phyloP scores from a whole-genome alignment of 257 asterid genomes.

The Cynanchum wilfordii region DNA sequence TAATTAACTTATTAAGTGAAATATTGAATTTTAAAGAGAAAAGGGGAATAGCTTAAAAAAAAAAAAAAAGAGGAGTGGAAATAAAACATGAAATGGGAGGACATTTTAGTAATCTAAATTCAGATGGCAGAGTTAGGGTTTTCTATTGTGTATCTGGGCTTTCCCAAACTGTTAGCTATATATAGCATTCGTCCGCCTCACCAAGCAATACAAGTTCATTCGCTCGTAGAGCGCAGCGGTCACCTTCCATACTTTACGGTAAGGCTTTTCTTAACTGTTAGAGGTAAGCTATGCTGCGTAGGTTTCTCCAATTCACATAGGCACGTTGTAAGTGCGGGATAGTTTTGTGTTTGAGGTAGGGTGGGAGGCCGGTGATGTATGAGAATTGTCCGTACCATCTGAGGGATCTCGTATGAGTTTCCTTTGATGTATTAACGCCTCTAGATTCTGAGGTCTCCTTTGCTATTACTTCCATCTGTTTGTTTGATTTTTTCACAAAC shows the following conservation, averaged over 20 bases:
- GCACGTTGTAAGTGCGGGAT: neutral
- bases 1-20: too few species aligned
- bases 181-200: neutral
- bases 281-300: too few species aligned
- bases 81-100: neutral
- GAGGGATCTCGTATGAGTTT: slow-evolving; percentile 26
- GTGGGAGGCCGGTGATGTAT: slow-evolving; percentile 46
- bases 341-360: neutral
- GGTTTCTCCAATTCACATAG: neutral
- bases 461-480: neutral
- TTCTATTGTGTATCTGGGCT: neutral
- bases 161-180: neutral
- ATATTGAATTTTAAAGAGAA: too few species aligned
- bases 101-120: slow-evolving; percentile 8
- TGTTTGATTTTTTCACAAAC: neutral
- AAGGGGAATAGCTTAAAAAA: too few species aligned
- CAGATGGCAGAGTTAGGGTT: slow-evolving; percentile 12
- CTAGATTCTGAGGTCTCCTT: slow-evolving; percentile 41
- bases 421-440: slow-evolving; percentile 28
- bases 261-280: neutral
- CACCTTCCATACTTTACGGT: too few species aligned
- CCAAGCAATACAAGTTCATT: neutral
- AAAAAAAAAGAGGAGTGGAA: neutral
- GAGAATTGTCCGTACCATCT: slow-evolving; percentile 81
- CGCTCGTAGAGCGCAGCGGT: neutral